These are phyloP conservation scores for Malus asiatica DNA, from an alignment of 306 rosid species.

Conservation along the genomic window DNA sequence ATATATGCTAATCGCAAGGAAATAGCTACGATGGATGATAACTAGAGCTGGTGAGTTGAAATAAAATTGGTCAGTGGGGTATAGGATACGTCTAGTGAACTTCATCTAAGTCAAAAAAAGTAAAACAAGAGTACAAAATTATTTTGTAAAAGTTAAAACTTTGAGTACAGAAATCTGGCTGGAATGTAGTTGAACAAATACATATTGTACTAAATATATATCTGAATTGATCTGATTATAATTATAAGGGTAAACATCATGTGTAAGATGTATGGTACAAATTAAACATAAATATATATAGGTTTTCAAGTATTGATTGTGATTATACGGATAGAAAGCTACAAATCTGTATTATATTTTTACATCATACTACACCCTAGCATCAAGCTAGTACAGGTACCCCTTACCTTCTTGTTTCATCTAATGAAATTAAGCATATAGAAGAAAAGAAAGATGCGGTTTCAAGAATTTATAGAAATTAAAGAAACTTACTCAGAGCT, in stretches of 20 bases:
- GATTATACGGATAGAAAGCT: background rate
- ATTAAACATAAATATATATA: background rate
- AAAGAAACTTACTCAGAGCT: constrained; percentile 49
- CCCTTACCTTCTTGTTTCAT: background rate
- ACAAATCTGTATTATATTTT: no score
- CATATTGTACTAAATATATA: no score
- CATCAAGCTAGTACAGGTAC: background rate
- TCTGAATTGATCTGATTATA: background rate
- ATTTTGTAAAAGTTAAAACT: no score
- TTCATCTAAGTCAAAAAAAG: background rate
- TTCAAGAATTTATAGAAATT: background rate
- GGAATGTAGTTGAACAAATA: background rate
- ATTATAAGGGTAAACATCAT: background rate
- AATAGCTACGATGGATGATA: background rate
- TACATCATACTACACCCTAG: background rate
- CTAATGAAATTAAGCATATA: background rate
- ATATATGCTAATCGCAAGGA: background rate
- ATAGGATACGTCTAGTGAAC: background rate
- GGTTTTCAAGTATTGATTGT: background rate
- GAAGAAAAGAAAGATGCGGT: background rate
- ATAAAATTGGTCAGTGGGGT: background rate
- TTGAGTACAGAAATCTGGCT: no score
- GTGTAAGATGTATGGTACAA: background rate
- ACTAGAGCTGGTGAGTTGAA: background rate
- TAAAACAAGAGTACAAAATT: background rate